phyloP scores from a whole-genome alignment of 495 filamentous ascomycete species.

The Rhizodiscina lignyota region DNA sequence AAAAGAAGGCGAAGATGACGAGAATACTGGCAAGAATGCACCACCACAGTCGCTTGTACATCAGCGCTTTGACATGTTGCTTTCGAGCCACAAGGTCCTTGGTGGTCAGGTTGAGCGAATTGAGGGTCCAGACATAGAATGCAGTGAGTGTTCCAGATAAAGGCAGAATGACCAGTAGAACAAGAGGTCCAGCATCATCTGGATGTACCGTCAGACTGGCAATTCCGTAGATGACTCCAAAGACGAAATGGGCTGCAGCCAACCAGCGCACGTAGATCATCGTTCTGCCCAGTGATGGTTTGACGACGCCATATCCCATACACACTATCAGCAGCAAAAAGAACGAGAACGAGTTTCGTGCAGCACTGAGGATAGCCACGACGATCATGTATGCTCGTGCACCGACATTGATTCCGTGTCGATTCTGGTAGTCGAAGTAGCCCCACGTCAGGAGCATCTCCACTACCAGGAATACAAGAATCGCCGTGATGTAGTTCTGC shows the following conservation, averaged over 20 bases:
- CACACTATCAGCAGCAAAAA: slow-evolving; percentile 97
- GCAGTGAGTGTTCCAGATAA: slow-evolving; percentile 84
- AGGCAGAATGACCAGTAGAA: slow-evolving; percentile 90
- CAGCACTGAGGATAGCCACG: slow-evolving; percentile 82
- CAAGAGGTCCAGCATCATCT: slow-evolving; percentile 64
- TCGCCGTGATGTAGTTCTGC: slow-evolving; percentile 99
- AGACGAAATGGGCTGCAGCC: slow-evolving; percentile 83
- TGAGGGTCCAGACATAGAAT: slow-evolving; percentile 98
- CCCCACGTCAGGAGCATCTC: slow-evolving; percentile 98
- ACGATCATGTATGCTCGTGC: slow-evolving; percentile 76
- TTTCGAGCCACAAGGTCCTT: slow-evolving; percentile 89
- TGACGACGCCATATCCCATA: slow-evolving; percentile 98
- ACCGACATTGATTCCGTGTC: slow-evolving; percentile 65
- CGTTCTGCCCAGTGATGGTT: slow-evolving; percentile 76
- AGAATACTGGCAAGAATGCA: slow-evolving; percentile 82
- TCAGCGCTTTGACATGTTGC: slow-evolving; percentile 79
- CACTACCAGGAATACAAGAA: slow-evolving; percentile 80
- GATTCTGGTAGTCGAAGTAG: slow-evolving; percentile 92
- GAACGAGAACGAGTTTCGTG: slow-evolving; percentile 93
- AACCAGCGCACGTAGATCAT: slow-evolving; percentile 92
- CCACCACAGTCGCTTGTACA: slow-evolving; percentile 99
- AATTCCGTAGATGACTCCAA: slow-evolving; percentile 84
- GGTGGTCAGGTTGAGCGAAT: slow-evolving; percentile 83
- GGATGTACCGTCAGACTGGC: slow-evolving; percentile 81
- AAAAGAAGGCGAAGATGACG: slow-evolving; percentile 94